These are phyloP conservation scores for Talaromyces sp. DNA, from an alignment of 2,329 filamentous ascomycete species.

Conservation along the genomic window DNA sequence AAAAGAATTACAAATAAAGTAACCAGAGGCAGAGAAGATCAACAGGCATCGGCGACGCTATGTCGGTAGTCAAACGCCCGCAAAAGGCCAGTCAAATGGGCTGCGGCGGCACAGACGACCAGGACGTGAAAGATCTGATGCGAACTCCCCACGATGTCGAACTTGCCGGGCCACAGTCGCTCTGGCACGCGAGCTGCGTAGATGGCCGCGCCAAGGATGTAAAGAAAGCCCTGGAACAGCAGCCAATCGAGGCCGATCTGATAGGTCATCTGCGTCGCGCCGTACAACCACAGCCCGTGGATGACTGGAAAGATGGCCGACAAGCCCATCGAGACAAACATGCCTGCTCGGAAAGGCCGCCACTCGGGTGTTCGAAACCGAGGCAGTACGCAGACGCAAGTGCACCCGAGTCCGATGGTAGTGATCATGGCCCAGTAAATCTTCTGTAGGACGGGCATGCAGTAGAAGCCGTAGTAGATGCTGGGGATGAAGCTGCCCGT, in stretches of 20 bases:
- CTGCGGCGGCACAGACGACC: constrained; percentile 74
- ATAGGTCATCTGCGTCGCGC: constrained; percentile 59
- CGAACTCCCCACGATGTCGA: constrained; percentile 88
- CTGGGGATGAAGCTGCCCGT: constrained; percentile 87
- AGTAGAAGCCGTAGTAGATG: constrained; percentile 81
- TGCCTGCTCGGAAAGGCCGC: constrained; percentile 76
- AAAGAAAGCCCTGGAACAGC: constrained; percentile 71
- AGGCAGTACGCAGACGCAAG: constrained; percentile 71
- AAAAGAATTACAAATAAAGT: background rate
- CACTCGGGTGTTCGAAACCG: constrained; percentile 77
- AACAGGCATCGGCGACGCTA: constrained; percentile 40
- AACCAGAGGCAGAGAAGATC: background rate
- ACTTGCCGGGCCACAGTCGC: constrained; percentile 67
- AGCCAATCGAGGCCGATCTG: constrained; percentile 80
- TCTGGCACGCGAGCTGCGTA: constrained; percentile 87
- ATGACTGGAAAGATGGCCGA: constrained; percentile 79
- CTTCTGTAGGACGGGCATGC: constrained; percentile 58
- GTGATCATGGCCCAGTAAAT: constrained; percentile 77
- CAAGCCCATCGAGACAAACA: constrained; percentile 84
- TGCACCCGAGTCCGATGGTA: constrained; percentile 69
- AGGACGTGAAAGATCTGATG: constrained; percentile 95
- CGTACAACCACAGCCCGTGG: constrained; percentile 67
- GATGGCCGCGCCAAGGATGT: constrained; percentile 77
- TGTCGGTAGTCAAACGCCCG: constrained; percentile 86
- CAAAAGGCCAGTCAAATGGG: constrained; percentile 75